phyloP scores from a whole-genome alignment of 331 rosid genomes.

The Prunus yedoensis region DNA sequence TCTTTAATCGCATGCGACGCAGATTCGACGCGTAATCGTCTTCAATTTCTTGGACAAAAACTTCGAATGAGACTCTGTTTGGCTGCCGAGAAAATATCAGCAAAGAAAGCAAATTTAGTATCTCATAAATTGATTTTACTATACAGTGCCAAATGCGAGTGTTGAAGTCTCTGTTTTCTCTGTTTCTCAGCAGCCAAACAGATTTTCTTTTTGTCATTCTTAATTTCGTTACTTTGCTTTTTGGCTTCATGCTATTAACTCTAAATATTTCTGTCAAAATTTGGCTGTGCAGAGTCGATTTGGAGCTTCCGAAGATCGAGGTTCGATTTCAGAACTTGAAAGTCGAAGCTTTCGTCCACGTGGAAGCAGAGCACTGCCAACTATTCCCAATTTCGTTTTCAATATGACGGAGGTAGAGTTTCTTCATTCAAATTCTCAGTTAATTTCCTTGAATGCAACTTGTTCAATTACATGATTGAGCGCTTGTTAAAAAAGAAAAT shows the following conservation, averaged over 20 bases:
- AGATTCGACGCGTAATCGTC: constrained; percentile 73
- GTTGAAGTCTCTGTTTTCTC: neutral
- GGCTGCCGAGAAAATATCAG: constrained; percentile 14
- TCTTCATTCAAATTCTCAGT: neutral
- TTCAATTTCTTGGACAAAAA: neutral
- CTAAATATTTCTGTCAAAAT: neutral
- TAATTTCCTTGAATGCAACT: neutral
- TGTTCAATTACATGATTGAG: neutral
- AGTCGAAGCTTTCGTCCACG: constrained; percentile 79
- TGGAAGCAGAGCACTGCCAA: constrained; percentile 95
- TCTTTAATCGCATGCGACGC: constrained; percentile 68
- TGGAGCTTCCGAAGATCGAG: constrained; percentile 88
- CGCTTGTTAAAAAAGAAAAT: neutral
- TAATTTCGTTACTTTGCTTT: neutral
- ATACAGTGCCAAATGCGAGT: neutral
- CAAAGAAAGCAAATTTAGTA: neutral
- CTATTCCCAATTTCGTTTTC: constrained; percentile 81
- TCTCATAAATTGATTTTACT: neutral
- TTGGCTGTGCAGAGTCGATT: constrained; percentile 58
- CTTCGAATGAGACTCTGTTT: neutral
- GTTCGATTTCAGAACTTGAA: constrained; percentile 79
- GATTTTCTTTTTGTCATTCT: neutral
- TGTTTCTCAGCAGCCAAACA: neutral
- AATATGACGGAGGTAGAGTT: constrained; percentile 79
- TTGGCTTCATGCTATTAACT: neutral